Percentiles rank a stretch among this genome's conserved stretches.
phyloP scores from a whole-genome alignment of 495 filamentous ascomycete species.

The Neurospora sp. region DNA sequence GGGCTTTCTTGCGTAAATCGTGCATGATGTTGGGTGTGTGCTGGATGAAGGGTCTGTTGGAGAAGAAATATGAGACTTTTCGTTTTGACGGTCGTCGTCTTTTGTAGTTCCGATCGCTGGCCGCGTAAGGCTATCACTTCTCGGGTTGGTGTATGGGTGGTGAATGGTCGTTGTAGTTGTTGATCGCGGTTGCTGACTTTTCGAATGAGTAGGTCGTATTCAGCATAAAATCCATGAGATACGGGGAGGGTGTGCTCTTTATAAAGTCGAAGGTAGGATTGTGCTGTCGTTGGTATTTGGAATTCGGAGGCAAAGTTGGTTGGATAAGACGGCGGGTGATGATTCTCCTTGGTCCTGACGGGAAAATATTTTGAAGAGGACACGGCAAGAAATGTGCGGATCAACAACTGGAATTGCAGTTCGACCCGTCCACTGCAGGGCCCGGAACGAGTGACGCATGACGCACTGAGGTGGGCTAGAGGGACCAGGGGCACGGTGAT shows the following conservation, averaged over 20 bases:
- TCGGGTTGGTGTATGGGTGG: slow-evolving; percentile 11
- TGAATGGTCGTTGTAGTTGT: slow-evolving; percentile 4
- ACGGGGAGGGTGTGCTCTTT: neutral
- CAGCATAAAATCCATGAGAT: slow-evolving; percentile 16
- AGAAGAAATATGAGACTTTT: neutral
- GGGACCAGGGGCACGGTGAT: neutral
- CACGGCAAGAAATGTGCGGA: neutral
- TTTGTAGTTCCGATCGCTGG: slow-evolving; percentile 2
- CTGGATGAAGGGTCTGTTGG: neutral
- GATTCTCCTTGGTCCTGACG: neutral
- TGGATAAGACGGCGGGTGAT: neutral
- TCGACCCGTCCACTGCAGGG: neutral
- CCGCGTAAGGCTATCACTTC: neutral
- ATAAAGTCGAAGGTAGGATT: neutral
- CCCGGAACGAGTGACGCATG: neutral
- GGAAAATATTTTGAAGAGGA: neutral
- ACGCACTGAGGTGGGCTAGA: neutral
- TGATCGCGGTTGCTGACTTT: neutral
- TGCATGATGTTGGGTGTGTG: slow-evolving; percentile 42
- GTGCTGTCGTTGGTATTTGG: neutral
- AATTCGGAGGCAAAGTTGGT: neutral
- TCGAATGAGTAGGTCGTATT: neutral
- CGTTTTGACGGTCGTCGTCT: slow-evolving; percentile 9
- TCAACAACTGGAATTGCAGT: neutral
- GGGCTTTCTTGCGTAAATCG: slow-evolving; percentile 70